Conservation (phyloP, 176 grass and related monocot genomes). For the Avena insularis region DNA sequence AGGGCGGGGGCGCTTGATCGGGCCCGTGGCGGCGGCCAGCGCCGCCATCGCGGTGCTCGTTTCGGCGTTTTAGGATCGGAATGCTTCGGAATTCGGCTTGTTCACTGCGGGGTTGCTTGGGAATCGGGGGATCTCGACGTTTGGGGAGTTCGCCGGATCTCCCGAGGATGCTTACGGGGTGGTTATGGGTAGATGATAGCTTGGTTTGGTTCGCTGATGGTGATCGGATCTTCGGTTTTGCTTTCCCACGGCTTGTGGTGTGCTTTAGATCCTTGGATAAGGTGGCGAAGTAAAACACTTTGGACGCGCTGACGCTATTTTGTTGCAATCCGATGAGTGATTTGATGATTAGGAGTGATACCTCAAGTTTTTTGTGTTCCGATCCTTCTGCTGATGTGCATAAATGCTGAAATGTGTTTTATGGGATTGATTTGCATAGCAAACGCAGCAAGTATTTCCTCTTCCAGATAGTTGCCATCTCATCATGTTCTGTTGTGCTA, state of each 20-base stretch:
- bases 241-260: not conserved
- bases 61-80: constrained; percentile 32
- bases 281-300: not conserved
- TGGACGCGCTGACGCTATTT: not conserved
- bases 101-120: not conserved
- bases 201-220: not conserved
- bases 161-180: constrained; percentile 18
- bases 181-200: not conserved
- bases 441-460: constrained; percentile 24
- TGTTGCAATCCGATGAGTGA: not conserved
- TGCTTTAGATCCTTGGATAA: constrained; percentile 34
- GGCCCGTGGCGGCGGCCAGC: not conserved
- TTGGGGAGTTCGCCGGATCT: constrained; percentile 29
- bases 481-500: not conserved
- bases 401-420: constrained; percentile 1
- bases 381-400: constrained; percentile 12
- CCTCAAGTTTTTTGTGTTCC: not conserved
- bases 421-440: not conserved
- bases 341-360: constrained; percentile 9
- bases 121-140: constrained; percentile 22
- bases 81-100: constrained; percentile 24
- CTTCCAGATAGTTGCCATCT: not conserved
- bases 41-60: not conserved
- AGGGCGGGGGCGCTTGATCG: constrained; percentile 32
- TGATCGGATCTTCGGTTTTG: constrained; percentile 33